Evolutionary conservation across 1,139 yeast genomes (phyloP), one percentile per base, ranked within the genome.

Genomic region (Candida pseudoviswanathii): DNA sequence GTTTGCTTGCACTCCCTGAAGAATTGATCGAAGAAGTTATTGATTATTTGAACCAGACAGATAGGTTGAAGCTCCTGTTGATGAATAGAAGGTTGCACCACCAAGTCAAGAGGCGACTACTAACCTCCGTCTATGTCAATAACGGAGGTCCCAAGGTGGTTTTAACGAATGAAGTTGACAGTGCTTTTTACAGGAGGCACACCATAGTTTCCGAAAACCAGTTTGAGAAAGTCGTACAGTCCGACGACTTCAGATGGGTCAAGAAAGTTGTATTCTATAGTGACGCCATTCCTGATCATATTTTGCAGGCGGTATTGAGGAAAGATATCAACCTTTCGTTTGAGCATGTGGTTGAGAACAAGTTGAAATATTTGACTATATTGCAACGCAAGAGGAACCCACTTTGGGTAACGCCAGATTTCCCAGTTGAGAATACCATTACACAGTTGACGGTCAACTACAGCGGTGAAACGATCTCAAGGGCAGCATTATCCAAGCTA

Each of bases 41-140:
- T 11, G 44, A 38, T 8, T 32, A 46, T 43, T 48, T 57, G 27
- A 47, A 53, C 30, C 58, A 56, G 38, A 3, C 34, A 4, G 58
- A 55, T 39, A 41, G 51, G 9, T 10, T 53, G n/a, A 41, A 29
- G 8, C 3, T 57, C 5, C 21, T 40, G 32, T 22, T 42, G n/a
- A 36, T 50, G 24, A 51, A 43, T 40, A 54, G 29, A 43, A 25
- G 50, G 38, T 41, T 56, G 4, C 40, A 50, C 31, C 11, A 37
- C 11, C 39, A 49, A 31, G 51, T 42, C 10, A 45, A 25, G 10
- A 33, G 11, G 9, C 47, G 46, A 33, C 30, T 56, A 8, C 47
- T 44, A 9, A 39, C 26, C 2, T 44, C 49, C 7, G 40, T 56
- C 5, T 55, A 47, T 41, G 51, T 56, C 4, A 47, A 51, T 10